phyloP scores from a whole-genome alignment of 139 green algal species.

The Spirogloea muscicola region DNA sequence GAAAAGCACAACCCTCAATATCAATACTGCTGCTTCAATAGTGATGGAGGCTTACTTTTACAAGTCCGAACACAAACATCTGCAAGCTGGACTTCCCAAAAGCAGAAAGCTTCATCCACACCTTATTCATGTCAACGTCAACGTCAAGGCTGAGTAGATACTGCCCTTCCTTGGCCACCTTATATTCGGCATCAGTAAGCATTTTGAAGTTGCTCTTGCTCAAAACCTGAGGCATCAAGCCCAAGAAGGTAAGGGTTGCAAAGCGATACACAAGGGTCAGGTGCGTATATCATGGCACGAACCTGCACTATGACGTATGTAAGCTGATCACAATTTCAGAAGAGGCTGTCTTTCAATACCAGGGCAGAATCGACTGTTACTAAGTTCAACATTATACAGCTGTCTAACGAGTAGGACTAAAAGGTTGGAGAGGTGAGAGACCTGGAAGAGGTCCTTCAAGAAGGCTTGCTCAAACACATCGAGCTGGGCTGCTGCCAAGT shows the following conservation, averaged over 20 bases:
- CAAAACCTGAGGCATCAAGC: conserved; percentile 1
- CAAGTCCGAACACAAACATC: background rate
- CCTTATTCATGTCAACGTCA: conserved; percentile 35
- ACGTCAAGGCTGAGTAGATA: conserved; percentile 47
- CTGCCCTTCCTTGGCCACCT: conserved; percentile 10
- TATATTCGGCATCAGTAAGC: conserved; percentile 18
- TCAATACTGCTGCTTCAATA: background rate
- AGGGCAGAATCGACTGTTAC: too few relatives aligned
- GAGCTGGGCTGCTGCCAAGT: conserved; percentile 7
- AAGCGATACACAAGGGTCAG: background rate
- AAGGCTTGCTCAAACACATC: conserved; percentile 34
- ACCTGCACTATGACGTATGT: too few relatives aligned
- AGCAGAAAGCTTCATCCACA: background rate
- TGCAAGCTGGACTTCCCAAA: background rate
- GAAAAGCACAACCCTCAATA: background rate
- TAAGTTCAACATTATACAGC: too few relatives aligned
- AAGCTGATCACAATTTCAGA: too few relatives aligned
- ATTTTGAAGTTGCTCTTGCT: conserved; percentile 49
- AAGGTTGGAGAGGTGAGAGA: too few relatives aligned
- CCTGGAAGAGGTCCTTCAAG: conserved; percentile 11
- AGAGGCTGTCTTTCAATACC: too few relatives aligned
- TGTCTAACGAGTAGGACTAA: too few relatives aligned
- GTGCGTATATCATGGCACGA: too few relatives aligned
- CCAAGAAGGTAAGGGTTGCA: background rate
- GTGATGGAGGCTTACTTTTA: background rate